Percentiles rank a stretch among this genome's conserved stretches.
These are phyloP conservation scores for Thalassiosira sp. DNA, from an alignment of 352 stramenopile genomes.

Conservation along the genomic window DNA sequence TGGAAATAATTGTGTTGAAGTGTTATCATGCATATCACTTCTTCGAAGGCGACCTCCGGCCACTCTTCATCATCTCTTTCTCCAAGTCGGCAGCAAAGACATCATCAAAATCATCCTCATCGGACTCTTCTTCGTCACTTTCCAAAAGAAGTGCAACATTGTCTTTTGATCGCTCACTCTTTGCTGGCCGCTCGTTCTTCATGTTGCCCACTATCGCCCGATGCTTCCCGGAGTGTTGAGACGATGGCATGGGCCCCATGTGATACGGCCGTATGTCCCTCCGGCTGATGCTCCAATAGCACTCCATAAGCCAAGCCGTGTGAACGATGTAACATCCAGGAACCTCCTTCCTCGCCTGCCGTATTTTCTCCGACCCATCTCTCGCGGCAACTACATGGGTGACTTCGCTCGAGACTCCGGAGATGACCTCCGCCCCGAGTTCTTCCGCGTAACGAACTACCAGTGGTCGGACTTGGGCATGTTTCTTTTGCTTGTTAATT, in stretches of 20 bases:
- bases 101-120: conserved; percentile 58
- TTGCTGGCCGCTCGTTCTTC: neutral
- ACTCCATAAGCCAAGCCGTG: conserved; percentile 78
- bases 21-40: no score
- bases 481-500: conserved; percentile 62
- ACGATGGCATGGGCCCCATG: conserved; percentile 34
- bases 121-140: conserved; percentile 38
- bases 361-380: conserved; percentile 76
- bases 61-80: conserved; percentile 59
- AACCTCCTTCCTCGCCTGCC: conserved; percentile 58
- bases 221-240: conserved; percentile 11
- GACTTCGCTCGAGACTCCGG: conserved; percentile 23
- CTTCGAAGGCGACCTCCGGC: no score
- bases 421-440: conserved; percentile 63
- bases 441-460: conserved; percentile 74
- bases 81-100: conserved; percentile 66
- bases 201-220: neutral
- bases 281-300: conserved; percentile 69
- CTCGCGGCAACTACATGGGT: conserved; percentile 79
- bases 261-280: conserved; percentile 58
- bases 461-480: conserved; percentile 36
- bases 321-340: conserved; percentile 72
- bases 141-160: conserved; percentile 10
- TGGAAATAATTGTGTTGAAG: no score
- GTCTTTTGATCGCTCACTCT: conserved; percentile 9